phyloP scores from a whole-genome alignment of 768 basidiomycete species.

The Macrolepiota albuminosa region DNA sequence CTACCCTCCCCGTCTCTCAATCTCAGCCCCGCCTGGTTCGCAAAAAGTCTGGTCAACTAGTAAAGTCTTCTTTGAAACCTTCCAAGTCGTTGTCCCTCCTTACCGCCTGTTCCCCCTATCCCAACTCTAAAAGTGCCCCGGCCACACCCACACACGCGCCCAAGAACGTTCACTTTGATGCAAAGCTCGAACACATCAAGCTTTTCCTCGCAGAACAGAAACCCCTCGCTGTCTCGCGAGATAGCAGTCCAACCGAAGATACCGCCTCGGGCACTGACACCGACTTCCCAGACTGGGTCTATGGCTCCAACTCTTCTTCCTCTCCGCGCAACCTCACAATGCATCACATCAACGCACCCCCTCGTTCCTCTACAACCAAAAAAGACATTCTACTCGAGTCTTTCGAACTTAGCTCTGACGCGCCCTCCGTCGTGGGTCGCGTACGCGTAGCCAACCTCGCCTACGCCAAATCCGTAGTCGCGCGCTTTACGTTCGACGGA shows the following conservation, averaged over 20 bases:
- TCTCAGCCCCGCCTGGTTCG: conserved; percentile 51
- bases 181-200: conserved; percentile 90
- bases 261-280: conserved; percentile 71
- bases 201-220: conserved; percentile 94
- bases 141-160: conserved; percentile 62
- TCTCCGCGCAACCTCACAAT: conserved; percentile 44
- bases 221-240: conserved; percentile 87
- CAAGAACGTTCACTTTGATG: conserved; percentile 91
- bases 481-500: conserved; percentile 88
- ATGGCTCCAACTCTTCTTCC: conserved; percentile 32
- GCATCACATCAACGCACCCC: conserved; percentile 65
- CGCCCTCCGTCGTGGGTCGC: conserved; percentile 58
- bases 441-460: conserved; percentile 82
- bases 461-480: conserved; percentile 81
- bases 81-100: conserved; percentile 53
- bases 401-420: conserved; percentile 47
- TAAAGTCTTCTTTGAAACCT: conserved; percentile 87
- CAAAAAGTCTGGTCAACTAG: conserved; percentile 92
- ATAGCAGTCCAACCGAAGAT: conserved; percentile 83
- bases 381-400: conserved; percentile 52
- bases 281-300: conserved; percentile 70
- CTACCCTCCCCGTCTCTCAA: conserved; percentile 18
- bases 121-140: conserved; percentile 67
- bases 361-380: conserved; percentile 23
- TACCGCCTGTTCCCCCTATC: conserved; percentile 31